Conservation (phyloP, 352 stramenopile genomes). For the Pythium graminicola region DNA sequence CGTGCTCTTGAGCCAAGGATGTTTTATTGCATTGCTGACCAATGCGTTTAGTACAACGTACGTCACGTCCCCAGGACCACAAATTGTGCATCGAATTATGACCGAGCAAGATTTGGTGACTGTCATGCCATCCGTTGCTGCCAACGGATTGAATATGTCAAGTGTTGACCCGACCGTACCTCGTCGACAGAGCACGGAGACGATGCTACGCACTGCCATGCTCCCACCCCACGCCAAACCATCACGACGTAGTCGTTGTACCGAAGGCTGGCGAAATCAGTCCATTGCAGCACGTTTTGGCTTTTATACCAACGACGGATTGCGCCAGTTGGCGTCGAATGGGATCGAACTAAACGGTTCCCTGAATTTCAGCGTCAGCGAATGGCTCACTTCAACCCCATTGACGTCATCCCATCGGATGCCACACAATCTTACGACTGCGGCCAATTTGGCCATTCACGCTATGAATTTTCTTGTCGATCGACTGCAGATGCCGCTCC, state of each 20-base stretch:
- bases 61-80: constrained; percentile 16
- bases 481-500: constrained; percentile 7
- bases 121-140: neutral
- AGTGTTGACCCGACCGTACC: neutral
- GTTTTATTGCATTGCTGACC: constrained; percentile 31
- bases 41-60: constrained; percentile 44
- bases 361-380: constrained; percentile 12
- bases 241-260: neutral
- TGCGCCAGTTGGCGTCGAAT: neutral
- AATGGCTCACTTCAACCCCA: constrained; percentile 1
- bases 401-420: neutral
- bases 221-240: constrained; percentile 2
- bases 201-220: constrained; percentile 15
- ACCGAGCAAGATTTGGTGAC: constrained; percentile 4
- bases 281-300: constrained; percentile 10
- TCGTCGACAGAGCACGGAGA: constrained; percentile 5
- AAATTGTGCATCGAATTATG: neutral
- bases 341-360: neutral
- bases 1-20: constrained; percentile 23
- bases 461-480: constrained; percentile 5
- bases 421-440: constrained; percentile 13
- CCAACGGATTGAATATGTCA: neutral
- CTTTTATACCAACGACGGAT: constrained; percentile 8
- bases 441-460: constrained; percentile 19
- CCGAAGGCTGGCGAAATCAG: neutral